Conservation (phyloP, 805 yeast genomes). For the Zygotorulaspora chibaensis region DNA sequence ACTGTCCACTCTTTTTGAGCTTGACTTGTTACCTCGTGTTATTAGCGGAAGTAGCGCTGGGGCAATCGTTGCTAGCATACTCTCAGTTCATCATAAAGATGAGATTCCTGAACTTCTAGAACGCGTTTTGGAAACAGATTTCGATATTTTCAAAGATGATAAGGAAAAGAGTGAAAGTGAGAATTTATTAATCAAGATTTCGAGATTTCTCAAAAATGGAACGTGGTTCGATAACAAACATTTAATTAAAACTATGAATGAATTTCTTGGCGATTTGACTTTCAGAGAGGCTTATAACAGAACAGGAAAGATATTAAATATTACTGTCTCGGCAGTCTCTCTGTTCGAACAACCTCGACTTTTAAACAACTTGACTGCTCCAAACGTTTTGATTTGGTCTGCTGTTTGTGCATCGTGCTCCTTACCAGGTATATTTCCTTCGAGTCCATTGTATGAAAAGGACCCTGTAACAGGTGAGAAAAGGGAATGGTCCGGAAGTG, state of each 20-base stretch:
- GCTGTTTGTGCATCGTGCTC: slow-evolving; percentile 94
- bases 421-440: slow-evolving; percentile 85
- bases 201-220: slow-evolving; percentile 71
- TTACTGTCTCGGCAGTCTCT: slow-evolving; percentile 90
- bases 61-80: slow-evolving; percentile 84
- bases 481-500: slow-evolving; percentile 72
- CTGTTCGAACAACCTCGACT: slow-evolving; percentile 87
- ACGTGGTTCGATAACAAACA: slow-evolving; percentile 81
- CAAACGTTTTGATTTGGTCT: slow-evolving; percentile 78
- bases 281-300: slow-evolving; percentile 92
- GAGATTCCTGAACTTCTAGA: slow-evolving; percentile 58
- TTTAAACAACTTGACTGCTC: slow-evolving; percentile 74
- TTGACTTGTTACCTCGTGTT: slow-evolving; percentile 74
- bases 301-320: slow-evolving; percentile 87
- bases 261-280: slow-evolving; percentile 81
- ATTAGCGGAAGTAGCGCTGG: slow-evolving; percentile 96
- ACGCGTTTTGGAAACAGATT: slow-evolving; percentile 41
- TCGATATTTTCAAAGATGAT: slow-evolving; percentile 55
- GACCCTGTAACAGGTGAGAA: slow-evolving; percentile 65
- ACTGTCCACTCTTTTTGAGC: slow-evolving; percentile 68
- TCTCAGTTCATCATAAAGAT: slow-evolving; percentile 73
- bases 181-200: slow-evolving; percentile 47
- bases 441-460: slow-evolving; percentile 81
- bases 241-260: slow-evolving; percentile 67
- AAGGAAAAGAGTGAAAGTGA: slow-evolving; percentile 49